Conservation (phyloP, 257 asterid species). For the Sherardia arvensis region DNA sequence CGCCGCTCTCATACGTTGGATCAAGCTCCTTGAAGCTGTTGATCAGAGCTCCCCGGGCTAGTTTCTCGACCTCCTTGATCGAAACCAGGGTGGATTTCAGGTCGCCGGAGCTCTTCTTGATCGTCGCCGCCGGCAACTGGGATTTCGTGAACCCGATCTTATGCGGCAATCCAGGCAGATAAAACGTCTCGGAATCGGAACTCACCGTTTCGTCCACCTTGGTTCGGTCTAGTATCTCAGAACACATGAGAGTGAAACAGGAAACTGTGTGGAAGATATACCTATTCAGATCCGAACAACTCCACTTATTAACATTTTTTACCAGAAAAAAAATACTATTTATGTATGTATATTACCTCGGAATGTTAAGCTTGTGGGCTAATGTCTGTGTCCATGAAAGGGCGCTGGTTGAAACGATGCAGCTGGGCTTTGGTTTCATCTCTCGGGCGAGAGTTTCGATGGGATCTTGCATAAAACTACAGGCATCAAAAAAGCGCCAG, state of each 20-base stretch:
- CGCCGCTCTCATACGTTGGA: constrained; percentile 30
- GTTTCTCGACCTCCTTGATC: constrained; percentile 11
- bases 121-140: constrained; percentile 22
- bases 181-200: constrained; percentile 21
- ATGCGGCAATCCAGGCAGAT: constrained; percentile 36
- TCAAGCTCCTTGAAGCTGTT: constrained; percentile 51
- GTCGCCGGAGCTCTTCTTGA: constrained; percentile 6
- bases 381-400: constrained; percentile 38
- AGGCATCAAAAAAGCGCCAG: constrained; percentile 28
- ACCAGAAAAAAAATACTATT: too few species aligned
- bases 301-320: too few species aligned
- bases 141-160: constrained; percentile 28
- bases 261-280: constrained; percentile 44
- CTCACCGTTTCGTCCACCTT: constrained; percentile 6
- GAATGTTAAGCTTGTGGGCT: constrained; percentile 28
- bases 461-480: constrained; percentile 21
- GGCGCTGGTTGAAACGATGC: constrained; percentile 43
- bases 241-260: constrained; percentile 41
- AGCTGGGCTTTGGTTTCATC: constrained; percentile 33
- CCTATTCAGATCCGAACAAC: neutral
- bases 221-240: constrained; percentile 7
- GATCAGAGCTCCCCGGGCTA: constrained; percentile 30
- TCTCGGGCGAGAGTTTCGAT: constrained; percentile 22
- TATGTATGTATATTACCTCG: constrained; percentile 21
- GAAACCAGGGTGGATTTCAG: constrained; percentile 13